Base-by-base conservation (phyloP, 1,284 basidiomycete genomes). In the Ustilago shanxiensis region DNA sequence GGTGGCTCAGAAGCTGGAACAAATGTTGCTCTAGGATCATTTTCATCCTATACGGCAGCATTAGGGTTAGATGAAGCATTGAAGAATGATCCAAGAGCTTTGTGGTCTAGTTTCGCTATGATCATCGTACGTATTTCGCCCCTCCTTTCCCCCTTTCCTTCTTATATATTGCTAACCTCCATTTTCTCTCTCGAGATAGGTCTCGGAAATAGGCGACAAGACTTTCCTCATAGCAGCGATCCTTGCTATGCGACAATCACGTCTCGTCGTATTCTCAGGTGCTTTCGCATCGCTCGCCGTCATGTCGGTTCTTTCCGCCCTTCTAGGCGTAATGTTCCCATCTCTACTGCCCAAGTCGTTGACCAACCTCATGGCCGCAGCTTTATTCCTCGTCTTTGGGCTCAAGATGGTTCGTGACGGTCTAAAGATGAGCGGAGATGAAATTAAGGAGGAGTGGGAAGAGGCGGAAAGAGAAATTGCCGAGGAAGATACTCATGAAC, bases 141-240 rank as follows among this genome's bases (percentile, higher is more conserved):
- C 10, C 37, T 24, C 37, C 13, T 53, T 1, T n/a, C 28, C 54
- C 41, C 6, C 16, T 11, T n/a, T 10, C 51, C 31, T 33, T 11
- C 31, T 33, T 33, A 33, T 11, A 33, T 7, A 33, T 33, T 11
- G 7, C 18, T 39, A 11, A 6, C 37, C 18, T 16, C 37, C 37
- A 11, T 39, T 16, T 39, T 39, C 37, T 39, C 31, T 20, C 35
- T 5, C 31, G 7, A 5, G 31, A 28, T 60, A 83, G 81, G 84
- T 88, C 39, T 87, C 86, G 16, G 87, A 88, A 71, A 86, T 88
- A 75, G 95, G 96, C 52, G 97, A 99, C 91, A 98, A 98, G 87
- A 99, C 96, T 0, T 99, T 99, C 86, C 91, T 99, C 69, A 98
- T 98, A 53, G 89, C 96, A 24, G 97, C 96, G 65, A 95, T 99